Conservation (phyloP, 2,329 filamentous ascomycete genomes). For the Venturia asperata region DNA sequence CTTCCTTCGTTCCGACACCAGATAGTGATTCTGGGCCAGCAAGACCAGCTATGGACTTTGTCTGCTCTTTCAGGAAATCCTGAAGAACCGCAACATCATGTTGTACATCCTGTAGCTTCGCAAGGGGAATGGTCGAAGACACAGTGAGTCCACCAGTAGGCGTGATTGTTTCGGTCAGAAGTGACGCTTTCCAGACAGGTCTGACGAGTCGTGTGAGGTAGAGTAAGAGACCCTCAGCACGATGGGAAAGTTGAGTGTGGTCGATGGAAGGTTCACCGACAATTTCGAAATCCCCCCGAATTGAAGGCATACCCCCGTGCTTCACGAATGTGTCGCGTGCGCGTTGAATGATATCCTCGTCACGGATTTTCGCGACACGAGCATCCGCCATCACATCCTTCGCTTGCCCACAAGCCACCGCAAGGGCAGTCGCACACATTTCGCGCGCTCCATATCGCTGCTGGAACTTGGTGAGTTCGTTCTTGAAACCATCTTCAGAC, state of each 20-base stretch:
- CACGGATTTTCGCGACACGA: constrained; percentile 63
- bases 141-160: constrained; percentile 58
- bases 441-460: constrained; percentile 81
- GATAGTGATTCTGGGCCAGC: constrained; percentile 84
- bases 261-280: constrained; percentile 56
- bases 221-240: constrained; percentile 79
- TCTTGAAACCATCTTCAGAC: constrained; percentile 72
- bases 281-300: constrained; percentile 67
- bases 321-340: constrained; percentile 87
- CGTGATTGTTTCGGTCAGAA: constrained; percentile 52
- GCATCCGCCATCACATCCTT: constrained; percentile 68
- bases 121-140: constrained; percentile 55
- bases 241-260: constrained; percentile 76
- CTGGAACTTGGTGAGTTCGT: constrained; percentile 76
- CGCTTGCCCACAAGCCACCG: constrained; percentile 90
- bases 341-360: constrained; percentile 77
- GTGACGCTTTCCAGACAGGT: constrained; percentile 75
- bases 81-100: constrained; percentile 71
- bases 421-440: constrained; percentile 81
- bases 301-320: constrained; percentile 77
- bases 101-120: constrained; percentile 70
- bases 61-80: constrained; percentile 80
- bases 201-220: constrained; percentile 86
- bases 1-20: constrained; percentile 70
- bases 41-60: constrained; percentile 83